Percentiles rank a stretch among this genome's conserved stretches.
phyloP scores from a whole-genome alignment of 768 basidiomycete species.

The Glaciozyma martinii region DNA sequence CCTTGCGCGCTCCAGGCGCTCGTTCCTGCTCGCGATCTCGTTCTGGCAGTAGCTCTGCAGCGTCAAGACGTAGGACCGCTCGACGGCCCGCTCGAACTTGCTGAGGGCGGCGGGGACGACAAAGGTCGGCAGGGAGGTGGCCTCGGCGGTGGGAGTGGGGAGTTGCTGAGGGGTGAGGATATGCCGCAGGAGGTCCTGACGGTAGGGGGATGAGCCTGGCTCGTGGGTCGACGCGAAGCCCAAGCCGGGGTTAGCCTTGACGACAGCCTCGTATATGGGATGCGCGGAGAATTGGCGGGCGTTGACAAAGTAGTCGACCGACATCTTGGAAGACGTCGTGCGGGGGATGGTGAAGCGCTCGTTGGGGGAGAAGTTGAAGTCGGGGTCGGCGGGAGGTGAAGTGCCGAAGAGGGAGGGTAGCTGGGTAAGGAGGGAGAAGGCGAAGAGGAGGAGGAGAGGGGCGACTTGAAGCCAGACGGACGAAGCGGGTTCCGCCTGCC shows the following conservation, averaged over 20 bases:
- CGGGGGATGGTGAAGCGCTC: conserved; percentile 40
- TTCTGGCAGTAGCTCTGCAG: conserved; percentile 61
- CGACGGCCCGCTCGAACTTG: conserved; percentile 23
- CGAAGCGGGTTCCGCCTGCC: background rate
- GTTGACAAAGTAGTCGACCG: conserved; percentile 79
- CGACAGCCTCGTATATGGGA: conserved; percentile 48
- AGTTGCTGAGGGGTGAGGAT: background rate
- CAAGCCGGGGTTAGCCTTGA: conserved; percentile 7
- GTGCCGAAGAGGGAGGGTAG: conserved; percentile 30
- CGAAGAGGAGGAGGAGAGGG: conserved; percentile 53
- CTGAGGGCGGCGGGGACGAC: background rate
- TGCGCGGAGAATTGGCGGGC: conserved; percentile 63
- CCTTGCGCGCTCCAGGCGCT: conserved; percentile 61
- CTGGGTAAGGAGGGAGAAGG: conserved; percentile 24
- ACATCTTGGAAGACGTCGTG: conserved; percentile 48
- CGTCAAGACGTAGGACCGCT: conserved; percentile 37
- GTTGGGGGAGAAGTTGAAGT: conserved; percentile 53
- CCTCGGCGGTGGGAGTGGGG: background rate
- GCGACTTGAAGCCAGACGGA: conserved; percentile 54
- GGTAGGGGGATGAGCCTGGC: background rate
- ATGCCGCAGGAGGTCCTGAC: conserved; percentile 3
- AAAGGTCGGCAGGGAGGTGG: background rate
- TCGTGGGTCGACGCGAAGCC: conserved; percentile 7
- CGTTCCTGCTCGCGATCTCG: conserved; percentile 53
- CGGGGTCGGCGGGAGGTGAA: conserved; percentile 62